Conservation (phyloP, 2,329 filamentous ascomycete species). For the Colletotrichum sp. region DNA sequence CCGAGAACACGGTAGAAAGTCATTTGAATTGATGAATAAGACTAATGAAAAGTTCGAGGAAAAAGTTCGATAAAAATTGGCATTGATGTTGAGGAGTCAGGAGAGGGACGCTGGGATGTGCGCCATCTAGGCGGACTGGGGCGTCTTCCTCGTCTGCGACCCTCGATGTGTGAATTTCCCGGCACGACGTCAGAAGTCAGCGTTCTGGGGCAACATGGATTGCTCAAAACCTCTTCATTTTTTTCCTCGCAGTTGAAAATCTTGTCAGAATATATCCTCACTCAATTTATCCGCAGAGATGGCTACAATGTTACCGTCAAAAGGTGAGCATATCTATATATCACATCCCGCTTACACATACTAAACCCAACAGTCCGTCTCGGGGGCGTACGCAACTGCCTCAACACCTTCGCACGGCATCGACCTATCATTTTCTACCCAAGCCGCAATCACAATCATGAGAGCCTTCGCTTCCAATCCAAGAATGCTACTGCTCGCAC, state of each 20-base stretch:
- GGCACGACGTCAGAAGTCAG: not conserved
- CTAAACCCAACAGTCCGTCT: not conserved
- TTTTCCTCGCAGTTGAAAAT: not conserved
- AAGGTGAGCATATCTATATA: not conserved
- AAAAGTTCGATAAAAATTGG: not conserved
- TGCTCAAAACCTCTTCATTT: not conserved
- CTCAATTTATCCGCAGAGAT: not conserved
- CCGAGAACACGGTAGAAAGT: not conserved
- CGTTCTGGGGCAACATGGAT: not conserved
- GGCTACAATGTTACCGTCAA: not conserved
- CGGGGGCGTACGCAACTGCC: not conserved
- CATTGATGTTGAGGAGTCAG: not conserved
- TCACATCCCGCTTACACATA: not conserved
- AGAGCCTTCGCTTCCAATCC: not conserved
- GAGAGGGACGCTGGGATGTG: not conserved
- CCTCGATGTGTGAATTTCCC: not conserved
- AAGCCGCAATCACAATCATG: rapidly evolving
- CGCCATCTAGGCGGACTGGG: not conserved
- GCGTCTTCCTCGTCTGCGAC: not conserved
- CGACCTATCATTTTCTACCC: rapidly evolving
- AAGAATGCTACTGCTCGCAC: not conserved
- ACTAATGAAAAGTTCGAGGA: rapidly evolving
- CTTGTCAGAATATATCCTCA: no score
- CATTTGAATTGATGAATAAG: rapidly evolving
- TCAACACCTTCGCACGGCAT: not conserved